A percentile compares a stretch with the other conserved stretches of the same genome.
phyloP scores from a whole-genome alignment of 345 rosid species.

The Citrus sinensis region DVS_A1.0 CM039162.1:6788001-6788500 shows the following conservation, averaged over 20 bases:
- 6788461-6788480: constrained; percentile 98
- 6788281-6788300: not conserved
- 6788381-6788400: not conserved
- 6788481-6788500: constrained; percentile 91
- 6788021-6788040: not conserved
- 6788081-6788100: not conserved
- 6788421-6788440: not conserved
- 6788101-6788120: not conserved
- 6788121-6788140: not conserved
- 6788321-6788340: not conserved
- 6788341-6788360: not conserved
- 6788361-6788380: not conserved
- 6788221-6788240: not conserved
- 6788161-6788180: not conserved
- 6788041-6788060: not conserved
- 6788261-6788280: not conserved
- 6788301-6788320: not conserved
- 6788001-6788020: not conserved
- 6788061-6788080: not conserved
- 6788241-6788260: not conserved
- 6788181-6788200: not conserved
- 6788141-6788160: not conserved
- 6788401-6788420: not conserved
- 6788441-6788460: constrained; percentile 54
- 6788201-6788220: not conserved